These are phyloP conservation scores for Gentiana macrophylla DNA, from an alignment of 257 asterid genomes.

Conservation along the genomic window DNA sequence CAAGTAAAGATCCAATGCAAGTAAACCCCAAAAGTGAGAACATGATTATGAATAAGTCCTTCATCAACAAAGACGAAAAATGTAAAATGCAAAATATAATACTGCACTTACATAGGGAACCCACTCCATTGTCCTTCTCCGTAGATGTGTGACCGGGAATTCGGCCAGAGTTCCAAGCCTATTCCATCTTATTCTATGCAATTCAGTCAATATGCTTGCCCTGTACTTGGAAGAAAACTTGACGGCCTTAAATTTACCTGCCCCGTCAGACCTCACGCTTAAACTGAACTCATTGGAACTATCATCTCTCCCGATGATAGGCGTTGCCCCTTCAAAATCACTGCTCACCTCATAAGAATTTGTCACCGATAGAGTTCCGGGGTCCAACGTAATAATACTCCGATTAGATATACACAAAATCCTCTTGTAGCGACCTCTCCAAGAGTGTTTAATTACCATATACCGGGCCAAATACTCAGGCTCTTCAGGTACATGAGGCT, in stretches of 20 bases:
- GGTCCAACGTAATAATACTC: constrained; percentile 68
- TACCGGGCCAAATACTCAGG: constrained; percentile 85
- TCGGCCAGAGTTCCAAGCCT: constrained; percentile 56
- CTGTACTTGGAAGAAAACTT: constrained; percentile 77
- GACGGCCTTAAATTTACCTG: constrained; percentile 74
- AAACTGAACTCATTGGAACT: constrained; percentile 64
- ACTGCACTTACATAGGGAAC: constrained; percentile 57
- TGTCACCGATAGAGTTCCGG: constrained; percentile 61
- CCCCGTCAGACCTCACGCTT: constrained; percentile 87
- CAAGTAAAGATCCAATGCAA: too few species aligned
- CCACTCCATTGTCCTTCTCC: constrained; percentile 83
- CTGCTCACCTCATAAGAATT: constrained; percentile 76
- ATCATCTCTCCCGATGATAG: constrained; percentile 81
- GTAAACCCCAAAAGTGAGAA: too few species aligned
- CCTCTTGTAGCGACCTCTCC: constrained; percentile 98
- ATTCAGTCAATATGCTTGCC: constrained; percentile 79
- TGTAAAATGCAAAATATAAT: not conserved
- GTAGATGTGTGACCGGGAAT: constrained; percentile 75
- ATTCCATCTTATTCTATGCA: constrained; percentile 82
- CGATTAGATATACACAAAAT: constrained; percentile 65
- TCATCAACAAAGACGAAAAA: not conserved
- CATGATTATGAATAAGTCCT: too few species aligned
- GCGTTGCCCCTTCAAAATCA: constrained; percentile 85
- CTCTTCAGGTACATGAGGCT: constrained; percentile 42
- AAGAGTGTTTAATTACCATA: constrained; percentile 81